These are phyloP conservation scores for Hemileccinum rubropunctum DNA, from an alignment of 768 basidiomycete genomes.

Conservation along the genomic window DNA sequence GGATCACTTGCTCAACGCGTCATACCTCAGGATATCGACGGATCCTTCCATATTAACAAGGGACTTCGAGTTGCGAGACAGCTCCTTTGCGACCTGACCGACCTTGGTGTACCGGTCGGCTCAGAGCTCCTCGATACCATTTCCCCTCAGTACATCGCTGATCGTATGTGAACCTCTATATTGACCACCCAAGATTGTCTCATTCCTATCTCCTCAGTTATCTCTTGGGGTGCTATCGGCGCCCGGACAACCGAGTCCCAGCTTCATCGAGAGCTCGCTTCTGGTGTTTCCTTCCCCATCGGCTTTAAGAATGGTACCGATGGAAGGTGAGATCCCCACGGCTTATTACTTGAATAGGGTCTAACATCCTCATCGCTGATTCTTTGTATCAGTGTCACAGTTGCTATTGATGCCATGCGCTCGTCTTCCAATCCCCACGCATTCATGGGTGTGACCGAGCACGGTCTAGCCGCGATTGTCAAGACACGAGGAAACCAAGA, in stretches of 20 bases:
- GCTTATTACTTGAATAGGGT: background rate
- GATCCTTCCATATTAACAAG: constrained; percentile 95
- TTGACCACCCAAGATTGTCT: background rate
- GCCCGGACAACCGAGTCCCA: constrained; percentile 97
- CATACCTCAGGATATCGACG: constrained; percentile 66
- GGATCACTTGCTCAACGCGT: background rate
- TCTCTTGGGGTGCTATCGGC: constrained; percentile 95
- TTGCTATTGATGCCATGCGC: constrained; percentile 97
- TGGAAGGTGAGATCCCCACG: constrained; percentile 52
- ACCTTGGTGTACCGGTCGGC: constrained; percentile 88
- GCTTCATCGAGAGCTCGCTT: constrained; percentile 94
- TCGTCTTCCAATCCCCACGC: constrained; percentile 89
- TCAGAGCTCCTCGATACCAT: constrained; percentile 89
- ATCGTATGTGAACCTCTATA: constrained; percentile 44
- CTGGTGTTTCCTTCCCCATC: constrained; percentile 95
- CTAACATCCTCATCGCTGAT: background rate
- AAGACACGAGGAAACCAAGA: constrained; percentile 83
- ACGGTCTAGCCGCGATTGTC: constrained; percentile 92
- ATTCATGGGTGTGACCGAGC: constrained; percentile 91
- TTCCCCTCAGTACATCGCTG: constrained; percentile 80
- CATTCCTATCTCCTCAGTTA: constrained; percentile 39
- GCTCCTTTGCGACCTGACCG: constrained; percentile 87
- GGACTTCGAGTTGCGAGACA: constrained; percentile 86
- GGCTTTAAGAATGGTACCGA: constrained; percentile 99
- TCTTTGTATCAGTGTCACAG: constrained; percentile 51